Evolutionary conservation across 192 early-diverging fungal species (phyloP).

Genomic region (Chytriomyces hyalinus): DNA sequence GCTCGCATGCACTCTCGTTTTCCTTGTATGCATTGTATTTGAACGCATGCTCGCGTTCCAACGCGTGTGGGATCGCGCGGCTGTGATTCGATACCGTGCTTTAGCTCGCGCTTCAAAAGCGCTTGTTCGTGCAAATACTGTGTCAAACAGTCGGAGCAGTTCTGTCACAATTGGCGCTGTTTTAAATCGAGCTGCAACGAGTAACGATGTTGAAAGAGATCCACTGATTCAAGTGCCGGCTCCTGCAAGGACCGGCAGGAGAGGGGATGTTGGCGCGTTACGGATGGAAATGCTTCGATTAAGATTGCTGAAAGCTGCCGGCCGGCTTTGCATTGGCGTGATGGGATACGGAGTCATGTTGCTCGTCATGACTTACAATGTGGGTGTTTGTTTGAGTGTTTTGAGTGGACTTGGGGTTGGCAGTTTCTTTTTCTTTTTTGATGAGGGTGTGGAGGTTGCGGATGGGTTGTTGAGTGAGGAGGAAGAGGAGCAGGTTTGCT

Average conservation of each 20-base stretch:
- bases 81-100: not conserved
- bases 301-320: slow-evolving; percentile 7
- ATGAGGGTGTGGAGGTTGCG: not conserved
- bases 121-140: not conserved
- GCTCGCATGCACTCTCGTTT: slow-evolving; percentile 51
- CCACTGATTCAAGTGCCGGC: not conserved
- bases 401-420: slow-evolving; percentile 57
- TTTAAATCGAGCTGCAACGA: not conserved
- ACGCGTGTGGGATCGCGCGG: slow-evolving; percentile 13
- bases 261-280: not conserved
- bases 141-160: not conserved
- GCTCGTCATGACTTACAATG: slow-evolving; percentile 67
- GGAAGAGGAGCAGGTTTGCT: not conserved
- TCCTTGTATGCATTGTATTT: slow-evolving; percentile 46
- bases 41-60: slow-evolving; percentile 42
- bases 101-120: not conserved
- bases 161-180: too few relatives aligned
- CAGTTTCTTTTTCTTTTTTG: slow-evolving; percentile 36
- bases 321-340: slow-evolving; percentile 43
- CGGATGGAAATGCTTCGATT: slow-evolving; percentile 11
- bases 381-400: slow-evolving; percentile 58
- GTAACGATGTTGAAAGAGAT: not conserved
- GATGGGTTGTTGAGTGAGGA: not conserved
- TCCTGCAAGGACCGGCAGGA: not conserved
- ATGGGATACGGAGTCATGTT: slow-evolving; percentile 63